These are phyloP conservation scores for Colletotrichum tofieldiae DNA, from an alignment of 2,329 filamentous ascomycete species.

Conservation along the genomic window DNA sequence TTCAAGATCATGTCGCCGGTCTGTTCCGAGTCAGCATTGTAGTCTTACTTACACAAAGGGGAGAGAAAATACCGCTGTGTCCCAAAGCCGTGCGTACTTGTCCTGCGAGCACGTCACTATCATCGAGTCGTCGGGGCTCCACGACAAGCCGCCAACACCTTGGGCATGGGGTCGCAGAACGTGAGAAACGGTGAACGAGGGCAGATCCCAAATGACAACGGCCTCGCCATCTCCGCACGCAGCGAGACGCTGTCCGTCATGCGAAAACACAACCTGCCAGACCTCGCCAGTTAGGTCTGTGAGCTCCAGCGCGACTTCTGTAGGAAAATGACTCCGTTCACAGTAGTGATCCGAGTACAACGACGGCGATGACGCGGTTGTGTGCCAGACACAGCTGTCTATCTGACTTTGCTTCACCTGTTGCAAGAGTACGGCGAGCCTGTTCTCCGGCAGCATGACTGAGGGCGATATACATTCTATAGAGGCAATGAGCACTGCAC, in stretches of 20 bases:
- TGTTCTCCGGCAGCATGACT: conserved; percentile 95
- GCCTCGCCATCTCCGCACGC: conserved; percentile 83
- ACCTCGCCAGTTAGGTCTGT: conserved; percentile 85
- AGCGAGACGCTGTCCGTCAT: conserved; percentile 86
- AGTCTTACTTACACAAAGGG: not conserved
- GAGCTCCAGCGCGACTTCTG: conserved; percentile 79
- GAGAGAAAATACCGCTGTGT: conserved; percentile 71
- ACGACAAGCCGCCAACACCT: conserved; percentile 85
- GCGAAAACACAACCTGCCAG: conserved; percentile 93
- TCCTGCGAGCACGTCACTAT: conserved; percentile 89
- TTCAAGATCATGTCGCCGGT: conserved; percentile 75
- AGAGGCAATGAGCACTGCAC: conserved; percentile 45
- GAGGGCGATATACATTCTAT: conserved; percentile 92
- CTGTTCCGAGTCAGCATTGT: conserved; percentile 55
- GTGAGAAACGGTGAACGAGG: conserved; percentile 76
- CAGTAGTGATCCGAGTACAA: conserved; percentile 92
- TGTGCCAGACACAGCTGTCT: conserved; percentile 89
- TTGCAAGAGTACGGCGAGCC: conserved; percentile 84
- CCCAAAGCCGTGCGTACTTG: conserved; percentile 82
- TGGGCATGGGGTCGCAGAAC: conserved; percentile 76
- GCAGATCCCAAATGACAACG: conserved; percentile 87
- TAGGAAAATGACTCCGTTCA: conserved; percentile 84
- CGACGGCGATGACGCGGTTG: conserved; percentile 82
- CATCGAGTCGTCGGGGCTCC: conserved; percentile 92
- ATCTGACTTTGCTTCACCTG: conserved; percentile 90